These are phyloP conservation scores for Fusarium sp. DNA, from an alignment of 2,329 filamentous ascomycete species.

Conservation along the genomic window DNA sequence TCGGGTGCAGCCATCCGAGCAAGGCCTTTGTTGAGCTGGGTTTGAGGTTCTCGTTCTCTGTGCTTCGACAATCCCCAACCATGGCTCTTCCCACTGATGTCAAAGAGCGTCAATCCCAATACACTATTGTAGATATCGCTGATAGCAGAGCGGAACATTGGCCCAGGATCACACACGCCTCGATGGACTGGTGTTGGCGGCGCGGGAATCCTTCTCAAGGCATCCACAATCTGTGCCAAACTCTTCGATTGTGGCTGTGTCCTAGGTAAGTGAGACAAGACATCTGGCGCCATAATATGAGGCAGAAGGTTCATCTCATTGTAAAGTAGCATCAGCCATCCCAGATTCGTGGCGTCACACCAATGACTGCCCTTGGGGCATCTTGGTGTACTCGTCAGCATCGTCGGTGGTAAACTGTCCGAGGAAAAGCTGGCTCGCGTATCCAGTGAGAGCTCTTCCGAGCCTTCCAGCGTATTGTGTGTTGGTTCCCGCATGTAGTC, in stretches of 20 bases:
- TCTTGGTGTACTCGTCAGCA: slow-evolving; percentile 52
- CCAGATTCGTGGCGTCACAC: slow-evolving; percentile 63
- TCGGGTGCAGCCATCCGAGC: slow-evolving; percentile 47
- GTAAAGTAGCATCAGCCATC: slow-evolving; percentile 63
- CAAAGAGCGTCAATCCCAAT: slow-evolving; percentile 57
- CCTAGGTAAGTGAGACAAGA: slow-evolving; percentile 38
- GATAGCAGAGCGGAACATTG: slow-evolving; percentile 57
- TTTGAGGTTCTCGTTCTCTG: slow-evolving; percentile 48
- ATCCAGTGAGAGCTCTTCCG: slow-evolving; percentile 33
- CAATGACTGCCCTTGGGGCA: slow-evolving; percentile 60
- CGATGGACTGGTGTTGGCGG: slow-evolving; percentile 53
- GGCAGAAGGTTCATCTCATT: slow-evolving; percentile 58
- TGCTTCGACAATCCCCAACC: slow-evolving; percentile 61
- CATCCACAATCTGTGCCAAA: slow-evolving; percentile 56
- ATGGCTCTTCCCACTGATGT: slow-evolving; percentile 58
- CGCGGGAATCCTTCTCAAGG: slow-evolving; percentile 55
- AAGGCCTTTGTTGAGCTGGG: slow-evolving; percentile 42
- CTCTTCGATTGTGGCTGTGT: slow-evolving; percentile 48
- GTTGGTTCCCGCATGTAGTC: slow-evolving; percentile 55
- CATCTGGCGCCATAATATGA: slow-evolving; percentile 49
- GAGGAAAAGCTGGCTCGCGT: slow-evolving; percentile 33
- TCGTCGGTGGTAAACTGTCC: slow-evolving; percentile 24
- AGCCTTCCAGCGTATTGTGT: slow-evolving; percentile 19
- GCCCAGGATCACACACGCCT: slow-evolving; percentile 60
- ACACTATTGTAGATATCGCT: slow-evolving; percentile 63